A percentile compares a stretch with the other conserved stretches of the same genome.
Conservation (phyloP, 192 early-diverging fungal genomes). For the Gamsiella multidivaricata region DNA sequence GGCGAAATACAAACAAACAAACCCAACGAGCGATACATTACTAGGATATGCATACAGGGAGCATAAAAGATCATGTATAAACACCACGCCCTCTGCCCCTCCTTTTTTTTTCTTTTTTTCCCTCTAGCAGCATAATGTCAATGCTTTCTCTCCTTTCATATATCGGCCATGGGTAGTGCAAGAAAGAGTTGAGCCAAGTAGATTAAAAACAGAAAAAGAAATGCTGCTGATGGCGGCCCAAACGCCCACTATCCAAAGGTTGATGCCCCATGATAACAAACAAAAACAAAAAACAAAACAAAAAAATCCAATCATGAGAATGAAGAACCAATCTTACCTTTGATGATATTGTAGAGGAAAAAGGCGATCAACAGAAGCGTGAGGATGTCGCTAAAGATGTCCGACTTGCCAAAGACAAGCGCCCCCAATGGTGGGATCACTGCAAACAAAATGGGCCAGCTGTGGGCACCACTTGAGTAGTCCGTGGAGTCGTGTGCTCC, state of each 20-base stretch:
- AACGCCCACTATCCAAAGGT: too few relatives aligned
- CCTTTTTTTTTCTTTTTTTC: not conserved
- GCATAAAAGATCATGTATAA: not conserved
- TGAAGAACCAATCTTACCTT: slow-evolving; percentile 55
- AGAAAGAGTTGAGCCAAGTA: too few relatives aligned
- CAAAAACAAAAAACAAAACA: not conserved
- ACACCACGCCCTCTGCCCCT: not conserved
- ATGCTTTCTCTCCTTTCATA: not conserved
- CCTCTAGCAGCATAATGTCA: not conserved
- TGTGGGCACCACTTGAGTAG: slow-evolving; percentile 57
- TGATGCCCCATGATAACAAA: too few relatives aligned
- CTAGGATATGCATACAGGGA: not conserved
- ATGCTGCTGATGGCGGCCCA: too few relatives aligned
- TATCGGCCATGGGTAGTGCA: not conserved
- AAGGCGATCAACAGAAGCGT: slow-evolving; percentile 65
- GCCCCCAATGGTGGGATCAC: slow-evolving; percentile 66
- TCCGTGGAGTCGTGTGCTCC: slow-evolving; percentile 41
- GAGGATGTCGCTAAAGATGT: slow-evolving; percentile 69
- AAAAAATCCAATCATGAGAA: not conserved
- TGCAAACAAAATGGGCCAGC: slow-evolving; percentile 70
- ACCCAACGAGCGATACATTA: not conserved
- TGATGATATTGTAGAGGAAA: slow-evolving; percentile 70
- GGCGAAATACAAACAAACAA: not conserved
- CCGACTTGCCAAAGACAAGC: slow-evolving; percentile 67
- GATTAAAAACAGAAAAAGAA: too few relatives aligned